Evolutionary conservation across 2,329 filamentous ascomycete species (phyloP), one percentile per base, ranked within the genome.

Genomic region (Alternaria consortialis): DNA sequence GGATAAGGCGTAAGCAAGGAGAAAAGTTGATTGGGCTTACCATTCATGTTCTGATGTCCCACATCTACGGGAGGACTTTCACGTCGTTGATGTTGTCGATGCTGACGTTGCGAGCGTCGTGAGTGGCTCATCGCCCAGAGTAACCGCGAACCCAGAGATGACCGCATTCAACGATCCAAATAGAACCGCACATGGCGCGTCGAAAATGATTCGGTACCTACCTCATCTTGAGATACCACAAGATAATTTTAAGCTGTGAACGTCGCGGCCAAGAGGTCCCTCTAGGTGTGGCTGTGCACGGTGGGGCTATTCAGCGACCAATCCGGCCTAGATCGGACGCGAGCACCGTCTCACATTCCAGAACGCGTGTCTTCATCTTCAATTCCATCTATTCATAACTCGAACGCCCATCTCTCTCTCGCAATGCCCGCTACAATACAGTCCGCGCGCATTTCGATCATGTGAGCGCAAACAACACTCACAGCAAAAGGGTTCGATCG

Each of bases 1-100:
- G 39, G 72, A 57, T 40, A 79, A 77, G 62, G 53, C 27, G 23
- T 72, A 39, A 58, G 39, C 8, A 11, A 12, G 4, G 1, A 13
- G 32, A 13, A 15, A 4, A 34, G 20, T 20, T 20, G 20, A 20
- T 20, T 2, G 20, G 20, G 20, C 20, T 20, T 20, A 20, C 20
- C 20, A 2, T 20, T 20, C 20, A 20, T 20, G 20, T 20, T 20
- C 20, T 20, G 20, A 20, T 20, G 20, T 20, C 20, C 20, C 2
- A 2, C 20, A 20, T 20, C 2, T 20, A 20, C 20, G 20, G 20
- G 20, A 20, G 20, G 20, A 20, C 20, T 20, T 20, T 20, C 20
- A 20, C 20, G 20, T 20, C 2, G 20, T 20, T 20, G 2, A 20
- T 20, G 20, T 20, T 2, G 20, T 20, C 20, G 20, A 20, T 20